Evolutionary conservation across 2,329 filamentous ascomycete genomes (phyloP), one percentile per base, ranked within the genome.

Genomic region (Phialophora macrospora): DNA sequence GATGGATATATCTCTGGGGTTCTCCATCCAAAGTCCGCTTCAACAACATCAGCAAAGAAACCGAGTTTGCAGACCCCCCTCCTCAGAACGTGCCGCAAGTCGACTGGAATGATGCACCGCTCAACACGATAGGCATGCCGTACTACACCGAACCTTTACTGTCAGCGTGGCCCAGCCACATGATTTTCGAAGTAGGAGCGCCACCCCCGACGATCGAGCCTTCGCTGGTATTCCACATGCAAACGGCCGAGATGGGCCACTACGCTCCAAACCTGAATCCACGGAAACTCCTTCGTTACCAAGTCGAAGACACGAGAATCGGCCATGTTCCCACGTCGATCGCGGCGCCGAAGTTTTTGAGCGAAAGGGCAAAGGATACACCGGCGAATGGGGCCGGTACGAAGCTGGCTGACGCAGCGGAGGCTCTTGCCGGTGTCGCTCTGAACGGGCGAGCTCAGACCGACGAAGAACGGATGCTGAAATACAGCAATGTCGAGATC

Each of bases 401-500:
- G 67, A 78, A 72, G 67, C 76, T 74, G 70, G 80, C 74, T 65
- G 91, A 93, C 63, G 81, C 88, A 1, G 80, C 84, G 48, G 87
- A 90, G 64, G 83, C 87, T 0, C 77, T 94, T 65, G 85, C 87
- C n/a, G 87, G 89, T 44, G 81, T 87, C 62, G 88, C 90, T 62
- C 81, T 94, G 3, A 89, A 91, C 68, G 72, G 70, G 4, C 61
- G 70, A 63, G 84, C 83, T 48, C 89, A 90, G 69, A 86, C 90
- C 63, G 90, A 92, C 69, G 87, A 90, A 48, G 93, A 97, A 63
- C 90, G 95, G 4, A 90, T 94, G 24, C 86, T 91, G 8, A 92
- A 95, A 81, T 99, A 99, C 77, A 89, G 91, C 70, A 93, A 93
- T 73, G 91, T 97, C 11, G 94, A 98, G 77, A 99, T 99, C 80